These are phyloP conservation scores for Saccharomyces jurei DNA, from an alignment of 805 yeast genomes.

Conservation along the genomic window DNA sequence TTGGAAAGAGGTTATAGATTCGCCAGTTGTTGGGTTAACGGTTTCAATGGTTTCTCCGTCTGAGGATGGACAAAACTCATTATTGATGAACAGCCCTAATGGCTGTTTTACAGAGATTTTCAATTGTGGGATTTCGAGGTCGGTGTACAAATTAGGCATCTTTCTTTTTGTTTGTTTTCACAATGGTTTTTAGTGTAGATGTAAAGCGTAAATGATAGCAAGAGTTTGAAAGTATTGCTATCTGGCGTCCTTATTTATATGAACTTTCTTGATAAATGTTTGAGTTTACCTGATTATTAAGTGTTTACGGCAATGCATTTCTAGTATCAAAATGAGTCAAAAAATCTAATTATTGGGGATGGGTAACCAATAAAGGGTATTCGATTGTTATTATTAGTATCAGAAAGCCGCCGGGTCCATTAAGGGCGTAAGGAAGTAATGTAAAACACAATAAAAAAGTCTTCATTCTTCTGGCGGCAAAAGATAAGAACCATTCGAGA, in stretches of 20 bases:
- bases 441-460: not conserved
- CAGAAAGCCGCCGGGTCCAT: not conserved
- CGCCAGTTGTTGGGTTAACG: constrained; percentile 43
- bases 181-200: not conserved
- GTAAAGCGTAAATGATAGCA: not conserved
- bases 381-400: not conserved
- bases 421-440: not conserved
- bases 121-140: constrained; percentile 12
- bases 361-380: not conserved
- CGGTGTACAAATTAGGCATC: constrained; percentile 9
- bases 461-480: not conserved
- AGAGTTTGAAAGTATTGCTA: not conserved
- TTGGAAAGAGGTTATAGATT: constrained; percentile 39
- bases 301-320: not conserved
- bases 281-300: not conserved
- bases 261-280: not conserved
- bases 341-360: not conserved
- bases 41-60: constrained; percentile 36
- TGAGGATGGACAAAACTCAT: constrained; percentile 39
- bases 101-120: constrained; percentile 42
- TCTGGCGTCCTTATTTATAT: not conserved
- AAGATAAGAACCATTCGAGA: not conserved
- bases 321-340: not conserved
- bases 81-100: constrained; percentile 54
- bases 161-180: constrained; percentile 9